Percentiles rank a stretch among this genome's conserved stretches.
Evolutionary conservation across 2,329 filamentous ascomycete genomes (phyloP).

Genomic region (Exutisphaerella laricina): DNA sequence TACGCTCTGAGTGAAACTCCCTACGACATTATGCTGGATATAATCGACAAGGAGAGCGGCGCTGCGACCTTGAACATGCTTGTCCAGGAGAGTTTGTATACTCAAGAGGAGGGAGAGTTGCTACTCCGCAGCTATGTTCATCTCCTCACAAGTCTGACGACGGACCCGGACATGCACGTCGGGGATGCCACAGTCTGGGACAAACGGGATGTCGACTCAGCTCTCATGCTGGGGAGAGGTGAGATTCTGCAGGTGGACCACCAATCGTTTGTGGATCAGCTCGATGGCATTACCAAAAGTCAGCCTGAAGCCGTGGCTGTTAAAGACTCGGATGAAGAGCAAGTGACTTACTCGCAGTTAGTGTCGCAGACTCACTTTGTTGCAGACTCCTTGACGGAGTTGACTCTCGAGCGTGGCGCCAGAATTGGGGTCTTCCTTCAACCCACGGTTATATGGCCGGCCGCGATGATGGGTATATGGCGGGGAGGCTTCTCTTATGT

Average conservation of each 20-base stretch:
- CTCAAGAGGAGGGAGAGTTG: not conserved
- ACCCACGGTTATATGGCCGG: too few relatives aligned
- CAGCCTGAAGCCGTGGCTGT: too few relatives aligned
- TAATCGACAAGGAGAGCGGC: not conserved
- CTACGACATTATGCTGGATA: not conserved
- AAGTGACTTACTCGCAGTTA: too few relatives aligned
- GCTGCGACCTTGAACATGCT: not conserved
- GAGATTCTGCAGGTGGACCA: too few relatives aligned
- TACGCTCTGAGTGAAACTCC: not conserved
- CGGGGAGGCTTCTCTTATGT: not conserved
- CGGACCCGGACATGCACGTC: not conserved
- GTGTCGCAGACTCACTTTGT: too few relatives aligned
- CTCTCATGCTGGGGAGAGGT: slow-evolving; percentile 7
- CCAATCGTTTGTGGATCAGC: too few relatives aligned
- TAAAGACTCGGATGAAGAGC: too few relatives aligned
- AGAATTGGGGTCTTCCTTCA: too few relatives aligned
- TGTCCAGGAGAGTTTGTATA: not conserved
- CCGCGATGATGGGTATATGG: too few relatives aligned
- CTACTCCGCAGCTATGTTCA: not conserved
- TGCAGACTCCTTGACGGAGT: too few relatives aligned
- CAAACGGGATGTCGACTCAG: slow-evolving; percentile 8
- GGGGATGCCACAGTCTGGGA: not conserved
- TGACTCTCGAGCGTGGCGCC: too few relatives aligned
- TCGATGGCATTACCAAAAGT: too few relatives aligned
- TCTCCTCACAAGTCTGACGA: not conserved